Evolutionary conservation across 1,284 basidiomycete species (phyloP).

Genomic region (Neonothopanus nambi): DNA sequence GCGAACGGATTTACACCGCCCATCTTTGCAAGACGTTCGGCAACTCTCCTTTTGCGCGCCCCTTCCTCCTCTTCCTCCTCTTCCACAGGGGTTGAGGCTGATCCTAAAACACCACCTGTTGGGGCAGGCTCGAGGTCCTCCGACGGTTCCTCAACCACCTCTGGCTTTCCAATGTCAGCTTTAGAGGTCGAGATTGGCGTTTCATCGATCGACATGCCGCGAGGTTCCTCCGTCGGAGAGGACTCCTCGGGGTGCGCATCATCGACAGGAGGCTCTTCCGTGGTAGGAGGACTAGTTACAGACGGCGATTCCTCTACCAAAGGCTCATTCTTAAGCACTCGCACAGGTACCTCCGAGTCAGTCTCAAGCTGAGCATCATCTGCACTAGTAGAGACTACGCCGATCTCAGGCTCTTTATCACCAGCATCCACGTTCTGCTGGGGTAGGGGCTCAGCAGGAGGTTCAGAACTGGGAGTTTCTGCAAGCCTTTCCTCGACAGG

Average conservation of each 20-base stretch:
- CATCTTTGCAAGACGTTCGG: constrained; percentile 63
- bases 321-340: constrained; percentile 2
- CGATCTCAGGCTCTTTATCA: background rate
- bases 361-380: background rate
- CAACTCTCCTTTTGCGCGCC: constrained; percentile 53
- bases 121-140: constrained; percentile 11
- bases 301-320: background rate
- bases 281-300: background rate
- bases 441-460: background rate
- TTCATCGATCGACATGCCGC: background rate
- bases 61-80: constrained; percentile 55
- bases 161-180: background rate
- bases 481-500: constrained; percentile 7
- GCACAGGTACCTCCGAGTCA: background rate
- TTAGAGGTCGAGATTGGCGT: constrained; percentile 1
- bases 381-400: background rate
- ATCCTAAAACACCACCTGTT: constrained; percentile 14
- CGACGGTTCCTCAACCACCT: background rate
- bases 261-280: constrained; percentile 14
- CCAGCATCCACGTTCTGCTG: too few species aligned
- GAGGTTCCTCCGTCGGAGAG: background rate
- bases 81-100: constrained; percentile 9
- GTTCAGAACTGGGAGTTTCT: background rate
- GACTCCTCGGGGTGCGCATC: constrained; percentile 13
- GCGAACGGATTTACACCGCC: constrained; percentile 67